Conservation (phyloP, 2,329 filamentous ascomycete genomes). For the Aspergillus neotritici region DNA sequence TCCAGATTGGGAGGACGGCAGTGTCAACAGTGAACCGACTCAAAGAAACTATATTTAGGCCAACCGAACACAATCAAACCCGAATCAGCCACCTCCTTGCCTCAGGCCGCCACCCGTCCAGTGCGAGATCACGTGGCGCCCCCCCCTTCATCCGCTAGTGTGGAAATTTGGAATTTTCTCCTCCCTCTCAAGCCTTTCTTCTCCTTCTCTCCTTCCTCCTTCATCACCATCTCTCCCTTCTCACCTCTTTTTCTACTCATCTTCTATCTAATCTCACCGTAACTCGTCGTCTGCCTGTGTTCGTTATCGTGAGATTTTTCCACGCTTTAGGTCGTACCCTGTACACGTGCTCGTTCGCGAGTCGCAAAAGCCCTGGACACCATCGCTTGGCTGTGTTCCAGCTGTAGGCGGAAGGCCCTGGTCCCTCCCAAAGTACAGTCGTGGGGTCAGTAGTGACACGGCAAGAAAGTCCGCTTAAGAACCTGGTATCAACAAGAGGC, state of each 20-base stretch:
- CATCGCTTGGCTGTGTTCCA: conserved; percentile 35
- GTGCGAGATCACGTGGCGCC: too few species aligned
- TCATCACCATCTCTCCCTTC: conserved; percentile 10
- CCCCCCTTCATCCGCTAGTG: too few species aligned
- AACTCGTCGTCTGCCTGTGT: conserved; percentile 7
- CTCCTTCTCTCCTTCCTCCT: conserved; percentile 3
- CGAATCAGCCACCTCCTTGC: too few species aligned
- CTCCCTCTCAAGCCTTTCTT: conserved; percentile 1
- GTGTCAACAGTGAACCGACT: too few species aligned
- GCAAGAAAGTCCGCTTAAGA: conserved; percentile 26
- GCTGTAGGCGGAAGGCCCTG: conserved; percentile 34
- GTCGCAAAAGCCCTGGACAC: conserved; percentile 23
- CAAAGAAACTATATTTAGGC: not conserved
- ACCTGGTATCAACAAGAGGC: conserved; percentile 12
- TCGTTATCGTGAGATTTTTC: conserved; percentile 5
- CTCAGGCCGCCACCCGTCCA: not conserved
- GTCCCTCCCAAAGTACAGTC: conserved; percentile 27
- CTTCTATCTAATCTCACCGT: conserved; percentile 11
- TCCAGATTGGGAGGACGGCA: too few species aligned
- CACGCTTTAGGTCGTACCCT: conserved; percentile 29
- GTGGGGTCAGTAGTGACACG: conserved; percentile 37
- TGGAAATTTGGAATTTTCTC: not conserved
- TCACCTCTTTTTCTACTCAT: conserved; percentile 8
- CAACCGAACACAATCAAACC: too few species aligned
- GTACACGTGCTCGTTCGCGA: conserved; percentile 34